Base-by-base conservation (phyloP, 1,284 basidiomycete species). In the Trichosporon sp. region DNA sequence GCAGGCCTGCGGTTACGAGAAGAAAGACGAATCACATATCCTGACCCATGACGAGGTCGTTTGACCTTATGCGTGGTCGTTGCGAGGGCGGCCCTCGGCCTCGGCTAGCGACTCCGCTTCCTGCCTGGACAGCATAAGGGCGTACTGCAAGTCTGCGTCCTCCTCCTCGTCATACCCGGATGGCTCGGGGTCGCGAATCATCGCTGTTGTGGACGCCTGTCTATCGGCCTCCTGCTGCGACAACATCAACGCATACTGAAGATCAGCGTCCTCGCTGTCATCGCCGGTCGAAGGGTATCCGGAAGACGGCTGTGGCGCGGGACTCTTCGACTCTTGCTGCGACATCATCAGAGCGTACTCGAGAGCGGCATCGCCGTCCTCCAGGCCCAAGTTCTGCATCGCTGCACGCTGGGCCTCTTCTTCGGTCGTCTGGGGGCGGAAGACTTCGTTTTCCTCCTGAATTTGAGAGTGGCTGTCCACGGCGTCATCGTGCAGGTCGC, bases 301-400 rank as follows among this genome's bases (percentile, higher is more conserved):
- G 2, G 16, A 8, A 13, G 49, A 31, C 3, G 49, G 25, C 46
- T 52, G 46, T 6, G 46, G 25, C 5, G 25, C 16, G 10, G 49
- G 49, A 2, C 13, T 29, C 8, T 67, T 60, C 2, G 64, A 59
- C 31, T 73, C 73, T 19, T 74, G 73, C 58, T 73, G 68, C 0
- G 72, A 74, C 11, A 77, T 60, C 74, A 76, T 72, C 56, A 77
- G 65, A 7, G 76, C 76, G 58, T 76, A 77, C 61, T 74, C 69
- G 25, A 76, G 63, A n/a, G 74, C 76, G 10, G 73, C 74, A 44
- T 77, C 76, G 10, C 69, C 70, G 49, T 73, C 72, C 34, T 72
- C 74, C 8, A 77, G 63, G 0, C 76, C 76, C 37, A 77, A 63
- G 54, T 74, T 69, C 10, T 71, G 68, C 69, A 75, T 72, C 25